phyloP scores from a whole-genome alignment of 768 basidiomycete genomes.

The Lepiota venenata region DNA sequence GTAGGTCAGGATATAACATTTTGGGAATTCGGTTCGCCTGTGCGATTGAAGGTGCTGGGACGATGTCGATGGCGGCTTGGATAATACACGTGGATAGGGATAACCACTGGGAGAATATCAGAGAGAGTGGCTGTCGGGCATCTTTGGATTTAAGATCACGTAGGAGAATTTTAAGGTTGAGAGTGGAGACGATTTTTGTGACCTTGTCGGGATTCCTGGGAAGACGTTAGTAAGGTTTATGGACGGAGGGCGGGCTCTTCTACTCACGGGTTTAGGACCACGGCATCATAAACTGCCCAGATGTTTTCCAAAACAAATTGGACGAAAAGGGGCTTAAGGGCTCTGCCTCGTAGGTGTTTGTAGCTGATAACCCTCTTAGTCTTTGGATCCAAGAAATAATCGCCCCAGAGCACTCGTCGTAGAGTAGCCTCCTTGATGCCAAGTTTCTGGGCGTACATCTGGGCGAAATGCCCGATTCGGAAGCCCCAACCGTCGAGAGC shows the following conservation, averaged over 20 bases:
- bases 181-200: slow-evolving; percentile 77
- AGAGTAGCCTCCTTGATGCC: slow-evolving; percentile 88
- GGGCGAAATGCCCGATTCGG: slow-evolving; percentile 88
- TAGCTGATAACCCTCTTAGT: slow-evolving; percentile 89
- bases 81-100: slow-evolving; percentile 91
- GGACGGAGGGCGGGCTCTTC: slow-evolving; percentile 1
- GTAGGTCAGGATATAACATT: slow-evolving; percentile 84
- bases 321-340: slow-evolving; percentile 92
- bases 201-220: slow-evolving; percentile 86
- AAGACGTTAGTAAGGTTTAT: slow-evolving; percentile 12
- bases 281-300: slow-evolving; percentile 95
- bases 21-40: slow-evolving; percentile 84
- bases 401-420: slow-evolving; percentile 90
- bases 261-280: slow-evolving; percentile 84
- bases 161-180: slow-evolving; percentile 79
- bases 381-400: slow-evolving; percentile 96
- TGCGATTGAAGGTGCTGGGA: slow-evolving; percentile 84
- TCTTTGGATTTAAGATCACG: slow-evolving; percentile 94
- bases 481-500: slow-evolving; percentile 99
- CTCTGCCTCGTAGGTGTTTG: slow-evolving; percentile 84
- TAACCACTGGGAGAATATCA: slow-evolving; percentile 95
- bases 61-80: slow-evolving; percentile 86
- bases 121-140: slow-evolving; percentile 72
- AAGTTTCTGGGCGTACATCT: slow-evolving; percentile 86
- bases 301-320: slow-evolving; percentile 97